A percentile compares a stretch with the other conserved stretches of the same genome.
Conservation (phyloP, 225 moss, liverwort and hornwort species). For the Neckera pumila region DNA sequence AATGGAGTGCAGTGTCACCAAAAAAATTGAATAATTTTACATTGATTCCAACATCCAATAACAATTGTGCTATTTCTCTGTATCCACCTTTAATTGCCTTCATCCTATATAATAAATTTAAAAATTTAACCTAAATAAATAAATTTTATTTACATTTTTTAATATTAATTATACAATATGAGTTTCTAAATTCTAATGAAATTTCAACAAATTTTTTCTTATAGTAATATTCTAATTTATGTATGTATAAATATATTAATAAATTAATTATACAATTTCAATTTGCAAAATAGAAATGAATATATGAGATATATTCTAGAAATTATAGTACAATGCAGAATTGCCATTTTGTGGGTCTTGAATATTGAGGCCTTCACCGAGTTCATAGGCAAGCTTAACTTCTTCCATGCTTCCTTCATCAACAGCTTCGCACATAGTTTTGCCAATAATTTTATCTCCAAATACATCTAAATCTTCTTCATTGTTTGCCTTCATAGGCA, state of each 20-base stretch:
- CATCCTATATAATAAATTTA: background rate
- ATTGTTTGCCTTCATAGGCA: background rate
- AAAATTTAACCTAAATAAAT: fast-evolving
- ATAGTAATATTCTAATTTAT: background rate
- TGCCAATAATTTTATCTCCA: constrained; percentile 41
- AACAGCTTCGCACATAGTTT: constrained; percentile 63
- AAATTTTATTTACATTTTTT: background rate
- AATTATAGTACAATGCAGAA: constrained; percentile 45
- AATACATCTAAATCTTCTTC: constrained; percentile 38
- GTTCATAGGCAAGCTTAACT: constrained; percentile 31
- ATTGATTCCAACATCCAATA: constrained; percentile 41
- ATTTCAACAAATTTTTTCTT: background rate
- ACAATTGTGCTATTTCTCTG: constrained; percentile 33
- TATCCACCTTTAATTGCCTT: constrained; percentile 57
- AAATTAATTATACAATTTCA: too few species aligned
- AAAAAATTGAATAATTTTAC: constrained; percentile 33
- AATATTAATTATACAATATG: background rate
- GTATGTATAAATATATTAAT: background rate
- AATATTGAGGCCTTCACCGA: constrained; percentile 38
- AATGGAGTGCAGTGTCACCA: constrained; percentile 70
- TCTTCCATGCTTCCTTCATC: constrained; percentile 57
- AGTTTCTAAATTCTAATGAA: background rate
- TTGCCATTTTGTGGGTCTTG: constrained; percentile 57
- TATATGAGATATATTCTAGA: background rate
- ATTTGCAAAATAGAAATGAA: background rate